Evolutionary conservation across 306 rosid species (phyloP), one percentile per base, ranked within the genome.

Genomic region (Myrica gale): DNA sequence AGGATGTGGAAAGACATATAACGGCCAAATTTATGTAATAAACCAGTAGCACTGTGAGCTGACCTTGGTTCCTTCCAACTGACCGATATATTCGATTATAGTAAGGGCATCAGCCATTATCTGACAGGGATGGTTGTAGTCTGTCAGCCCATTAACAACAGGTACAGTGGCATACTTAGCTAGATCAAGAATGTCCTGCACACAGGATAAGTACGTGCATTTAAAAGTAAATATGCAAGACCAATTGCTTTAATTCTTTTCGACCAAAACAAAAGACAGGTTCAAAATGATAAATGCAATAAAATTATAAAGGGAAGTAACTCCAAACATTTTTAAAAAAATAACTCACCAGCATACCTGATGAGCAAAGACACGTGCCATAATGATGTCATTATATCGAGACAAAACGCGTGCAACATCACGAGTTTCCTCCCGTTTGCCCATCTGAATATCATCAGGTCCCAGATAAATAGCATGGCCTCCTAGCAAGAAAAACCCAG

Each of bases 101-200:
- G 98, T 92, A 74, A 96, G 98, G 74, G 91, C 99, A 88, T 96
- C 99, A 8, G 99, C 99, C 97, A 96, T 92, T 84, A 96, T 91
- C 86, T 96, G 99, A 78, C 90, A 84, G 7, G 99, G 99, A 79
- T 92, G 99, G 82, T 95, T 95, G 87, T 89, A 95, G 87, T 92
- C 99, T 23, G 99, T 92, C 90, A 95, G 84, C 68, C 98, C 99
- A 87, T 95, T 95, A 76, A 95, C 74, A 78, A 95, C 98, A 21
- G 99, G 98, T 56, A 95, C 97, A 66, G 81, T 77, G 56, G 99
- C 77, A 82, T 89, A 81, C 74, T 87, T 89, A 15, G 99, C 96
- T 80, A 95, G 87, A 86, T 95, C 98, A 76, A 92, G 93, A 79
- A 92, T 89, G 83, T 95, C 97, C 97, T 95, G 88, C 83, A 78